phyloP scores from a whole-genome alignment of 2,329 filamentous ascomycete species.

The Cytospora leucostoma region DNA sequence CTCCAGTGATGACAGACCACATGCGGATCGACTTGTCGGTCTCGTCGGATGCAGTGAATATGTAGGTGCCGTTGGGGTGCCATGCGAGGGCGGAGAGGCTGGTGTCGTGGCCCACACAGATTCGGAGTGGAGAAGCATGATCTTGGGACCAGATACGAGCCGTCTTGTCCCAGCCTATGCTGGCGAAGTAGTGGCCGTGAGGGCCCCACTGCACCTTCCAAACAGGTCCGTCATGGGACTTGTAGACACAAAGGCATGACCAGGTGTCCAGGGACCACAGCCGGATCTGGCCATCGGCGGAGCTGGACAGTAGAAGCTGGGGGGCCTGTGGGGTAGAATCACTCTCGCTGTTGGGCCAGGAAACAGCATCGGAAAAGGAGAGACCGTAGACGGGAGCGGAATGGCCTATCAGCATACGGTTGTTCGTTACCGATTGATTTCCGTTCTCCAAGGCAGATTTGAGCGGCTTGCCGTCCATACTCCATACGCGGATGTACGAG shows the following conservation, averaged over 20 bases:
- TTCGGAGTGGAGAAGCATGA: slow-evolving; percentile 82
- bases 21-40: slow-evolving; percentile 89
- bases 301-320: slow-evolving; percentile 82
- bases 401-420: slow-evolving; percentile 80
- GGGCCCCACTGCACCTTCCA: slow-evolving; percentile 90
- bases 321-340: slow-evolving; percentile 48
- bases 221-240: slow-evolving; percentile 86
- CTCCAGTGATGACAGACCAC: slow-evolving; percentile 91
- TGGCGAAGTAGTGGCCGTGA: slow-evolving; percentile 92
- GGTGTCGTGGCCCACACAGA: slow-evolving; percentile 90
- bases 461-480: slow-evolving; percentile 80
- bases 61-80: slow-evolving; percentile 91
- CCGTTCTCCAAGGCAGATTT: slow-evolving; percentile 63
- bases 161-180: slow-evolving; percentile 84
- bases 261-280: slow-evolving; percentile 92
- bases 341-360: slow-evolving; percentile 48
- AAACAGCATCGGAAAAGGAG: slow-evolving; percentile 77
- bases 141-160: slow-evolving; percentile 91
- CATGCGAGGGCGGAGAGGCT: slow-evolving; percentile 90
- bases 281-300: slow-evolving; percentile 83
- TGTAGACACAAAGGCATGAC: slow-evolving; percentile 92
- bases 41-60: slow-evolving; percentile 89
- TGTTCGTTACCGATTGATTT: slow-evolving; percentile 58
- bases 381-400: slow-evolving; percentile 87
- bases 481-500: slow-evolving; percentile 95